phyloP scores from a whole-genome alignment of 2,329 filamentous ascomycete genomes.

The Microascus cirrosus region DNA sequence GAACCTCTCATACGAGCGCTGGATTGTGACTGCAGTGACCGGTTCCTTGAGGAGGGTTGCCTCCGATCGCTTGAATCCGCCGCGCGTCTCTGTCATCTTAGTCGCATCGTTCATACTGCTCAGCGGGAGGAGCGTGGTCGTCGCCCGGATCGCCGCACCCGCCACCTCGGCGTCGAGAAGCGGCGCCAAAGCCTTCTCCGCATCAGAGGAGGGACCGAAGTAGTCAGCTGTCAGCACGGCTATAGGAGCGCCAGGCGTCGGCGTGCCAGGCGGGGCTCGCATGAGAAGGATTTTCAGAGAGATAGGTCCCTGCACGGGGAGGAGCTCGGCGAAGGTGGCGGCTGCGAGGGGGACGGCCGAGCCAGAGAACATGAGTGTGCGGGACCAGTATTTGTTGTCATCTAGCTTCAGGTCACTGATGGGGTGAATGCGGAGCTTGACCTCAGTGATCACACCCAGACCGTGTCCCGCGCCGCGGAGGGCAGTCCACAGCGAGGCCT shows the following conservation, averaged over 20 bases:
- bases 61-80: conserved; percentile 17
- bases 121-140: conserved; percentile 12
- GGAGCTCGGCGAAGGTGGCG: conserved; percentile 12
- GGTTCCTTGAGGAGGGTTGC: conserved; percentile 10
- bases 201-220: conserved; percentile 14
- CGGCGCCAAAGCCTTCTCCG: conserved; percentile 10
- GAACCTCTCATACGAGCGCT: conserved; percentile 13
- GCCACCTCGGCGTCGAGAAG: conserved; percentile 11
- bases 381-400: conserved; percentile 18
- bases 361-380: conserved; percentile 16
- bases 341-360: conserved; percentile 11
- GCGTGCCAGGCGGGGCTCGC: conserved; percentile 17
- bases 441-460: conserved; percentile 17
- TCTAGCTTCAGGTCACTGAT: conserved; percentile 14
- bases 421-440: conserved; percentile 13
- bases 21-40: conserved; percentile 9
- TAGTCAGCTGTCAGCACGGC: conserved; percentile 13
- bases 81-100: conserved; percentile 13
- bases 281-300: conserved; percentile 13
- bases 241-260: conserved; percentile 16
- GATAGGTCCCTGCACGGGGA: conserved; percentile 4
- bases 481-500: conserved; percentile 16
- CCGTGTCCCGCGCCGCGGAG: conserved; percentile 23
- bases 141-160: conserved; percentile 11
- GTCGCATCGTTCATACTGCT: conserved; percentile 12